Evolutionary conservation across 495 filamentous ascomycete genomes (phyloP).

Genomic region (Pyrenula aspistea): DNA sequence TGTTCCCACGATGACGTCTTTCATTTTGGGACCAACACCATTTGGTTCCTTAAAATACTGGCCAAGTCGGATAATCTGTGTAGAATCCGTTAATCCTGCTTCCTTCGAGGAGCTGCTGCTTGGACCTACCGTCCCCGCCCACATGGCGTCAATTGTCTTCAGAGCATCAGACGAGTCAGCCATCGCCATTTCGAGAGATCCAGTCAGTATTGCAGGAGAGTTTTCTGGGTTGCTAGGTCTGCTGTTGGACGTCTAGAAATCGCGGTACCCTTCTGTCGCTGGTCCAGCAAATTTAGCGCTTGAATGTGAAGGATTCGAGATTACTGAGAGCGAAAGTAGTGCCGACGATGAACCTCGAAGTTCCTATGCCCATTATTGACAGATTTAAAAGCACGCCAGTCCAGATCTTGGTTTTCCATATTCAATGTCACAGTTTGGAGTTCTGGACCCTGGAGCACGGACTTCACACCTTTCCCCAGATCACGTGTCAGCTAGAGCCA

Average conservation of each 20-base stretch:
- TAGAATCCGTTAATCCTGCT: slow-evolving; percentile 32
- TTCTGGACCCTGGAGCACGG: neutral
- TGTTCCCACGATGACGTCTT: slow-evolving; percentile 20
- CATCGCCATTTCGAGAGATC: neutral
- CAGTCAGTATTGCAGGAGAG: no score
- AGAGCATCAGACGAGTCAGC: neutral
- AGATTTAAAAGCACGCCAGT: no score
- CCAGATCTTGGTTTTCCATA: no score
- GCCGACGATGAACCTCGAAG: no score
- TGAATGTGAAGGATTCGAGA: no score
- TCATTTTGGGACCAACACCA: slow-evolving; percentile 3
- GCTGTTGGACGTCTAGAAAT: no score
- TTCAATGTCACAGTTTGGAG: no score
- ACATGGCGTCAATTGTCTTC: neutral
- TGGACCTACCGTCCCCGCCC: slow-evolving; percentile 2
- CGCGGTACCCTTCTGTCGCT: no score
- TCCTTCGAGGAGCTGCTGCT: slow-evolving; percentile 32
- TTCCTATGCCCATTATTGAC: no score
- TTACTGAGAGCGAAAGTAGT: no score
- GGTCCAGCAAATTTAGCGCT: no score
- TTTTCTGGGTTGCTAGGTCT: no score
- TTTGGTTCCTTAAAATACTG: slow-evolving; percentile 6
- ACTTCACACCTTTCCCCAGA: neutral
- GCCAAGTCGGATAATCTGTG: slow-evolving; percentile 1
- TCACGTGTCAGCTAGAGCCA: neutral